Base-by-base conservation (phyloP, 306 rosid species). In the Cicer judaicum region DNA sequence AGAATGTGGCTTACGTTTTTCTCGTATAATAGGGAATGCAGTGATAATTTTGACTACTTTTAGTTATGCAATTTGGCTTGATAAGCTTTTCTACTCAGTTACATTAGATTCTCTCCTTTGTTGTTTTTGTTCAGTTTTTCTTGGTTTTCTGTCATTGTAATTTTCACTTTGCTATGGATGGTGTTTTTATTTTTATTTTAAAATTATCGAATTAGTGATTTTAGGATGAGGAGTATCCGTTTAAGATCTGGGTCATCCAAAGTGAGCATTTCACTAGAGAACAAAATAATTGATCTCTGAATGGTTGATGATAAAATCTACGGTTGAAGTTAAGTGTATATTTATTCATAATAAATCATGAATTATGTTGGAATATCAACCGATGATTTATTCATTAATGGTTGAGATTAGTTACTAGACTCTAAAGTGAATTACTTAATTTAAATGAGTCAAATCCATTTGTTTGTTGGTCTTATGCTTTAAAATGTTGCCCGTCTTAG, bases 401-500 rank as follows among this genome's bases (percentile, higher is more conserved):
- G 16, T 24, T 11, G 16, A 59, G 64, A 52, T 52, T 50, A 50
- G 9, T n/a, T 5, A n/a, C 9, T 50, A 7, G 14, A 4, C 21
- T 14, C 10, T 7, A 6, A 50, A 50, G 56, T 14, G 56, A 50
- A 50, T 50, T 14, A 10, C 7, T 50, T 21, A 29, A 29, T 29
- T 29, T 29, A 29, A 29, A 29, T 29, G 34, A 29, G 5, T 29
- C 34, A 29, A 29, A 29, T 29, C 34, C 34, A 29, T 29, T 29
- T 64, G 56, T n/a, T 40, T 60, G 56, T 63, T 56, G 56, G 8
- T 62, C 6, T 34, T 38, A 4, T 50, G 62, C 55, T 68, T 52
- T 57, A 44, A 67, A 16, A 38, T 53, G 29, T 56, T 29, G 34
- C 34, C 34, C 34, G 34, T 29, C 34, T 29, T 29, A 29, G 34